These are phyloP conservation scores for Sequoiadendron giganteum DNA, from an alignment of 75 land plant genomes.

Conservation along the genomic window DNA sequence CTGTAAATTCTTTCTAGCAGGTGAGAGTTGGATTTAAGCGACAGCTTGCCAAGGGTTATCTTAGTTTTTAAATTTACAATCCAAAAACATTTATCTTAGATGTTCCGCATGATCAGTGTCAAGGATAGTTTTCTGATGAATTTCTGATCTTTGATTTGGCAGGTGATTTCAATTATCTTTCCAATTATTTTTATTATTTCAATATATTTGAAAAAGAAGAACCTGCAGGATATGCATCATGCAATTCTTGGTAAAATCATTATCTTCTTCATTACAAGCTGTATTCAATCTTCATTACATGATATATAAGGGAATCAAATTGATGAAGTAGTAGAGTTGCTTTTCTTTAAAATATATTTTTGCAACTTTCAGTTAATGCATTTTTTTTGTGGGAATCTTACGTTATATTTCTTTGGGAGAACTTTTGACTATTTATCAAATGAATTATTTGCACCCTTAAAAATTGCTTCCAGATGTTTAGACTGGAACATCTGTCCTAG, in stretches of 20 bases:
- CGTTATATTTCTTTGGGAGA: neutral
- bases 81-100: neutral
- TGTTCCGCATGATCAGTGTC: neutral
- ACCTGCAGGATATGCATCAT: slow-evolving; percentile 43
- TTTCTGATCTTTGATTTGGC: slow-evolving; percentile 9
- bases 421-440: neutral
- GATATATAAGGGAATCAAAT: neutral
- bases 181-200: slow-evolving; percentile 27
- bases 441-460: neutral
- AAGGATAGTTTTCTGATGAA: slow-evolving; percentile 3
- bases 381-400: neutral
- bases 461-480: neutral
- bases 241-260: slow-evolving; percentile 38
- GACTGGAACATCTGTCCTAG: neutral
- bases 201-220: slow-evolving; percentile 27
- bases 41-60: neutral
- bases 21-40: neutral
- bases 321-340: neutral
- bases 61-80: neutral
- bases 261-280: neutral
- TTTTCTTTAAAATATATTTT: neutral
- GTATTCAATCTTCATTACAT: neutral
- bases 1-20: neutral
- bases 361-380: neutral
- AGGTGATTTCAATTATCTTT: slow-evolving; percentile 40